Conservation (phyloP, 176 grass and related monocot species). For the Triticum turgidum region DNA sequence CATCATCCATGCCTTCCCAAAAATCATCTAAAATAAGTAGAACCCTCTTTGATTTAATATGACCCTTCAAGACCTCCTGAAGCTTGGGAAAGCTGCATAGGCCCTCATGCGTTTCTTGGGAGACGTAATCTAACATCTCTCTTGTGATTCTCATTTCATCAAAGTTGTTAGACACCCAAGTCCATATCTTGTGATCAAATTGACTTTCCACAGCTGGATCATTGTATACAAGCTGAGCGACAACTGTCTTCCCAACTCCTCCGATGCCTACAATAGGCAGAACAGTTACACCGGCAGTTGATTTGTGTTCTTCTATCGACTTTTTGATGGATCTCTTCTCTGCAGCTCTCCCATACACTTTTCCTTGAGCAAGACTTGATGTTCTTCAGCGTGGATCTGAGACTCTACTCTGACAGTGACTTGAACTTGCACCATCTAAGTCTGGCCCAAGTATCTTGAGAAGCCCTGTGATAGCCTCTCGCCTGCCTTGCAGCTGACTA, state of each 20-base stretch:
- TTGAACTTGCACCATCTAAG: no score
- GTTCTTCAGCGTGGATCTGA: not conserved
- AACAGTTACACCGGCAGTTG: not conserved
- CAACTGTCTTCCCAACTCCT: conserved; percentile 21
- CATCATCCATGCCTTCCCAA: not conserved
- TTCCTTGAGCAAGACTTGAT: not conserved
- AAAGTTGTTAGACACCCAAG: not conserved
- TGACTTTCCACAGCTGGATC: not conserved
- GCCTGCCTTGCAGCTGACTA: no score
- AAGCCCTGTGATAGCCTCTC: no score
- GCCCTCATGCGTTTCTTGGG: not conserved
- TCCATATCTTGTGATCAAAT: conserved; percentile 19
- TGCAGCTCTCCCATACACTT: not conserved
- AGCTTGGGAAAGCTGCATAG: not conserved
- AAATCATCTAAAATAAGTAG: conserved; percentile 39
- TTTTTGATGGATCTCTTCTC: conserved; percentile 5
- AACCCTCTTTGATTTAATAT: not conserved
- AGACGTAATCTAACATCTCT: conserved; percentile 2
- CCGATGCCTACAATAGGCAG: conserved; percentile 16
- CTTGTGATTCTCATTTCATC: not conserved
- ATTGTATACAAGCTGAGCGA: conserved; percentile 4
- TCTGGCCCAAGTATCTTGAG: no score
- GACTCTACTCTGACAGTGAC: accelerated
- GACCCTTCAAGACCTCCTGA: not conserved
- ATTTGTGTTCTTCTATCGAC: not conserved